These are phyloP conservation scores for Aureobasidium lini DNA, from an alignment of 2,329 filamentous ascomycete species.

Conservation along the genomic window DNA sequence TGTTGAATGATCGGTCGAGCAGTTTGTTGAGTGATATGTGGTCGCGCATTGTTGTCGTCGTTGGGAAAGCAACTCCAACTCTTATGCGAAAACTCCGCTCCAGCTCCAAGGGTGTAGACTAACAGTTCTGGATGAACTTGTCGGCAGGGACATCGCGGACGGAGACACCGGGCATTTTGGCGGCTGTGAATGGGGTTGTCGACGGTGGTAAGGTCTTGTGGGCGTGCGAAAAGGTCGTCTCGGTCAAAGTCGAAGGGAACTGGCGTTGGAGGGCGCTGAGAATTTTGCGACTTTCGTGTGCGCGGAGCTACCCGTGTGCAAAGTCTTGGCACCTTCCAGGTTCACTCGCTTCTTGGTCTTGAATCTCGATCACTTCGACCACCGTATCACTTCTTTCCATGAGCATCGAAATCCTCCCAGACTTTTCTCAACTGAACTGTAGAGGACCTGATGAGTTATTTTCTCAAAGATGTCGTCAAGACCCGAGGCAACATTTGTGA, in stretches of 20 bases:
- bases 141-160: constrained; percentile 49
- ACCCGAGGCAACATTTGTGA: too few relatives aligned
- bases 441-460: too few relatives aligned
- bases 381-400: too few relatives aligned
- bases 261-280: not conserved
- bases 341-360: not conserved
- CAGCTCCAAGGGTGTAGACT: not conserved
- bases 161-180: constrained; percentile 72
- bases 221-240: constrained; percentile 8
- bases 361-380: not conserved
- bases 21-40: not conserved
- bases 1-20: not conserved
- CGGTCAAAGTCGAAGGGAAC: not conserved
- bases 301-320: constrained; percentile 1
- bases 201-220: constrained; percentile 12
- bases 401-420: too few relatives aligned
- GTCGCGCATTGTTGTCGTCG: not conserved
- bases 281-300: constrained; percentile 7
- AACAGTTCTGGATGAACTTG: constrained; percentile 79
- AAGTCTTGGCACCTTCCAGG: not conserved
- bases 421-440: too few relatives aligned
- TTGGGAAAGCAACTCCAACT: not conserved
- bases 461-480: too few relatives aligned
- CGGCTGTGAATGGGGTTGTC: constrained; percentile 35
- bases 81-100: constrained; percentile 6